Conservation (phyloP, 2,329 filamentous ascomycete genomes). For the Pseudodiploospora longispora region DNA sequence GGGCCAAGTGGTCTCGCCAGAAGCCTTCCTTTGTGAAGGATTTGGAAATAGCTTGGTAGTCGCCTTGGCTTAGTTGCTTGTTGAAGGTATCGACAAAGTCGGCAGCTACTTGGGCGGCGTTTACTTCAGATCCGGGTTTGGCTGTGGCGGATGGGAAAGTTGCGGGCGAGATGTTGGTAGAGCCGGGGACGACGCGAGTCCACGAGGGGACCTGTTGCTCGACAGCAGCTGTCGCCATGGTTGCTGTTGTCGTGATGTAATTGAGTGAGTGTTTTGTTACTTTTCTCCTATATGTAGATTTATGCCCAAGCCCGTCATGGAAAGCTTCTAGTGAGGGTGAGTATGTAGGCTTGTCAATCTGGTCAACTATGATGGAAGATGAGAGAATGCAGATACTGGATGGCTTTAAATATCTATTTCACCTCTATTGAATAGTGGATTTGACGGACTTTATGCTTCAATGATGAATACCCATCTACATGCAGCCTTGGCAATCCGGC, state of each 20-base stretch:
- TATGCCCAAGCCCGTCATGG: too few species aligned
- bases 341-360: too few species aligned
- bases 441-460: too few species aligned
- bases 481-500: too few species aligned
- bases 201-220: neutral
- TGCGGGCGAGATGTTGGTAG: constrained; percentile 43
- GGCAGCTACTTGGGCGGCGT: constrained; percentile 30
- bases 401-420: too few species aligned
- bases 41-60: constrained; percentile 24
- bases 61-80: constrained; percentile 24
- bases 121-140: constrained; percentile 13
- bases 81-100: constrained; percentile 34
- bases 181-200: constrained; percentile 33
- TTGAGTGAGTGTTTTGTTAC: neutral
- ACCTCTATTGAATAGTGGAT: too few species aligned
- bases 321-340: too few species aligned
- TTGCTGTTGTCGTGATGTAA: constrained; percentile 1
- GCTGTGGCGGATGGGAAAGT: constrained; percentile 28
- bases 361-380: too few species aligned
- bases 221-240: neutral
- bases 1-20: constrained; percentile 51
- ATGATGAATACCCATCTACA: too few species aligned
- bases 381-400: too few species aligned
- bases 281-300: too few species aligned
- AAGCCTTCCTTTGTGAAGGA: constrained; percentile 40